Evolutionary conservation across 805 yeast species (phyloP).

Genomic region (Teunomyces pallodes): DNA sequence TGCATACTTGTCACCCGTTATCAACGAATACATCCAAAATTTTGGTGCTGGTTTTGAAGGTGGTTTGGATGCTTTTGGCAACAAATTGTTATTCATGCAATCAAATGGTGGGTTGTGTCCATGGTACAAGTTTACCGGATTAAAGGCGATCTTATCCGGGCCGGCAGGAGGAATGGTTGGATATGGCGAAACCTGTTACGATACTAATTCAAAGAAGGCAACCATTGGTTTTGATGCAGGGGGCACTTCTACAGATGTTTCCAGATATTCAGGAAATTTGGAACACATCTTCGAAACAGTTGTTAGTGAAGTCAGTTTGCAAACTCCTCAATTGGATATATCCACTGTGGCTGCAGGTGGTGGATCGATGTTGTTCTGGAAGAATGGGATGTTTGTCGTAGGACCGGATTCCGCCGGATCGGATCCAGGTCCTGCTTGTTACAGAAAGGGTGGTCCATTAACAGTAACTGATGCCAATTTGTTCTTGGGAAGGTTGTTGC

Average conservation of each 20-base stretch:
- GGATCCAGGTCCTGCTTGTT: constrained; percentile 43
- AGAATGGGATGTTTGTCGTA: constrained; percentile 37
- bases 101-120: constrained; percentile 94
- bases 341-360: constrained; percentile 51
- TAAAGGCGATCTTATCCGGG: constrained; percentile 86
- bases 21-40: constrained; percentile 30
- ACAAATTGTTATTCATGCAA: constrained; percentile 82
- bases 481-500: constrained; percentile 33
- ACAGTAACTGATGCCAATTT: constrained; percentile 41
- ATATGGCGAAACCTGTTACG: constrained; percentile 77
- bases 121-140: constrained; percentile 79
- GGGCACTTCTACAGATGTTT: constrained; percentile 47
- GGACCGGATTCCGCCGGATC: constrained; percentile 43
- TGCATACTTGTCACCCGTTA: constrained; percentile 42
- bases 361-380: constrained; percentile 39
- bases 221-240: constrained; percentile 45
- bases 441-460: constrained; percentile 38
- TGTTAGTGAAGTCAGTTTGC: constrained; percentile 42
- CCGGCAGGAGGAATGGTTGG: constrained; percentile 99
- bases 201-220: constrained; percentile 20
- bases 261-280: constrained; percentile 38
- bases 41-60: constrained; percentile 43
- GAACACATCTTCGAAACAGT: constrained; percentile 46
- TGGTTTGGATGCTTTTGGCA: constrained; percentile 43
- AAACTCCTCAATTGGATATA: constrained; percentile 44